Base-by-base conservation (phyloP, 805 yeast species). In the Schwanniomyces polymorphus region DNA sequence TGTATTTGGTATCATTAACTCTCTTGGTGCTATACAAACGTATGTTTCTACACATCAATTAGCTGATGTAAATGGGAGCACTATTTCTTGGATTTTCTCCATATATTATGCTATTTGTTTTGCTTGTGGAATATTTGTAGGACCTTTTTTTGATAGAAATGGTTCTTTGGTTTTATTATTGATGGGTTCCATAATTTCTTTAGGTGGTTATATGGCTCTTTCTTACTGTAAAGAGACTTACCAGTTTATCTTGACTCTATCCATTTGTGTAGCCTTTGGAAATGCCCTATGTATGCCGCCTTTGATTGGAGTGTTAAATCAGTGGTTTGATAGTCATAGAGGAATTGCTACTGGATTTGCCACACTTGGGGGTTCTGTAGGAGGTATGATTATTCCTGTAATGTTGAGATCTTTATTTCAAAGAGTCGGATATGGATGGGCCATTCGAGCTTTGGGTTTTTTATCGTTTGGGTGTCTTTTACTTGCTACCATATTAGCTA, bases 281-380 rank as follows among this genome's bases (percentile, higher is more conserved):
- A 73, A 79, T 26, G 85, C 85, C 2, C 65, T 84, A 23, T 68
- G 81, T 18, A 75, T 82, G 63, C 75, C 85, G 8, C 88, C 90
- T 0, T 56, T 82, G 16, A 69, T 85, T 2, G 79, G 86, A 9
- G 81, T 80, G n/a, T 74, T 84, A 0, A 79, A 83, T 17, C 88
- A 85, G 51, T 86, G 88, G 84, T 86, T 85, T 58, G 67, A 72
- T 28, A 62, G 63, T 29, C 82, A 73, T 54, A 70, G 91, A 50
- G 90, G 85, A 1, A 69, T 34, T 26, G 65, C 64, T 16, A 56
- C 60, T 40, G 69, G 70, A 1, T n/a, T 53, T 0, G 58, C 62
- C 1, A 62, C 64, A 43, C 53, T 61, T 29, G 70, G 70, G n/a
- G 70, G 71, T 5, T 68, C 69, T 2, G 40, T 65, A 18, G 69